Evolutionary conservation across 140 eudicot species (phyloP).

Genomic region (Anethum foeniculum): DNA sequence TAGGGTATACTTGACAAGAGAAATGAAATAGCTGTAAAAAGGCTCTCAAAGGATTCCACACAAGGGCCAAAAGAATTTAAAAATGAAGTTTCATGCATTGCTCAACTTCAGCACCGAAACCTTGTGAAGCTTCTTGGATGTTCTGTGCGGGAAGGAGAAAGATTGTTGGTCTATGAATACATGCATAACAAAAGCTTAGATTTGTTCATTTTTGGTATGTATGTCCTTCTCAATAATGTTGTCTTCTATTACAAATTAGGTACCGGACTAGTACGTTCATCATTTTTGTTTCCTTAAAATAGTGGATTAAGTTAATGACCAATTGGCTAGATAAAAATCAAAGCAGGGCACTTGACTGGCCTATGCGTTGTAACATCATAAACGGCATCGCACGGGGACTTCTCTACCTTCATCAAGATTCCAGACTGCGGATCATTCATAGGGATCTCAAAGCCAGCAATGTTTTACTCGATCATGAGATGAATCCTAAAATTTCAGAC

Average conservation of each 20-base stretch:
- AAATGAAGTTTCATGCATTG: background rate
- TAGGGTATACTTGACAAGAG: too few species aligned
- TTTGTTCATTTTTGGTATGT: background rate
- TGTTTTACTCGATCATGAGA: constrained; percentile 26
- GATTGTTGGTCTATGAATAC: constrained; percentile 29
- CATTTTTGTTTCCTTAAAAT: background rate
- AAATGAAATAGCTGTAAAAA: too few species aligned
- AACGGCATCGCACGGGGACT: constrained; percentile 32
- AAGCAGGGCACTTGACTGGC: constrained; percentile 28
- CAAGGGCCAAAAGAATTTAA: background rate
- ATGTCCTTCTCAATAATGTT: background rate
- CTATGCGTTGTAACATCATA: constrained; percentile 15
- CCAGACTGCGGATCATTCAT: constrained; percentile 33
- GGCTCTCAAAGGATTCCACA: too few species aligned
- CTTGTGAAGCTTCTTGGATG: background rate
- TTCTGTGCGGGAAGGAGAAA: background rate
- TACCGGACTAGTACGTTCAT: background rate
- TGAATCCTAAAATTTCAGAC: constrained; percentile 41
- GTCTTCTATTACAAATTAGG: background rate
- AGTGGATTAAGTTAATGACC: background rate
- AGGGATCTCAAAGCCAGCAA: constrained; percentile 42
- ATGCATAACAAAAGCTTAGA: constrained; percentile 46
- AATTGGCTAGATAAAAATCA: constrained; percentile 18
- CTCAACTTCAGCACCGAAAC: background rate
- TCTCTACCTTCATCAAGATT: constrained; percentile 37